Base-by-base conservation (phyloP, 495 filamentous ascomycete genomes). In the Aspergillus ostianus region DNA sequence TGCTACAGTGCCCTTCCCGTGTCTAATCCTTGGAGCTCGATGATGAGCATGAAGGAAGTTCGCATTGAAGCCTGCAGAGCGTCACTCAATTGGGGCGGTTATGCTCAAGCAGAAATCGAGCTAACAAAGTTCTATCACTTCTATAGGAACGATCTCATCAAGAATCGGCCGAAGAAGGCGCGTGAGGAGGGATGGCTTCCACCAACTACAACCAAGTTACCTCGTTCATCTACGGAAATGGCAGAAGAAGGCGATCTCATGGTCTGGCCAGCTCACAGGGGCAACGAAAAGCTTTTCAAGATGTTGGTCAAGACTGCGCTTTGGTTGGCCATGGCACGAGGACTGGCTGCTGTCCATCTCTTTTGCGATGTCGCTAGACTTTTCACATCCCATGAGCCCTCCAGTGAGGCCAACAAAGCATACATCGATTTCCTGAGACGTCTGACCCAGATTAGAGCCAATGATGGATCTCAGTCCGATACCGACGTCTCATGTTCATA, bases 51-150 rank as follows among this genome's bases (percentile, higher is more conserved):
- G 19, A 66, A 59, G 23, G 59, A 68, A 21, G 45, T 56, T 52
- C 67, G 69, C 5, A 44, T 68, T 41, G 63, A 69, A 13, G 60
- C 58, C n/a, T 72, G 69, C 65, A 67, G 53, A 41, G 67, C 49
- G 13, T 57, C 64, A 0, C 47, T 67, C 15, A 45, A 21, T 56
- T 71, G 73, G 23, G 74, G 84, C 41, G 87, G 86, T 53, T 78
- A 86, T 20, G 64, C 70, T 20, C 76, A 76, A 21, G 82, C 77
- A 60, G 87, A 87, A 48, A 81, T 87, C 41, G 85, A 88, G 61
- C 76, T 88, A 1, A 85, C 83, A 17, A 80, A 79, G 2, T 80
- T 76, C n/a, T 87, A 86, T 61, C 61, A 66, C 18, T 70, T 77
- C 2, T 75, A 79, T 59, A 66, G 80, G 58, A 64, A 69, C 10